Evolutionary conservation across 2,329 filamentous ascomycete species (phyloP).

Genomic region (Boeremia lycopersici): DNA sequence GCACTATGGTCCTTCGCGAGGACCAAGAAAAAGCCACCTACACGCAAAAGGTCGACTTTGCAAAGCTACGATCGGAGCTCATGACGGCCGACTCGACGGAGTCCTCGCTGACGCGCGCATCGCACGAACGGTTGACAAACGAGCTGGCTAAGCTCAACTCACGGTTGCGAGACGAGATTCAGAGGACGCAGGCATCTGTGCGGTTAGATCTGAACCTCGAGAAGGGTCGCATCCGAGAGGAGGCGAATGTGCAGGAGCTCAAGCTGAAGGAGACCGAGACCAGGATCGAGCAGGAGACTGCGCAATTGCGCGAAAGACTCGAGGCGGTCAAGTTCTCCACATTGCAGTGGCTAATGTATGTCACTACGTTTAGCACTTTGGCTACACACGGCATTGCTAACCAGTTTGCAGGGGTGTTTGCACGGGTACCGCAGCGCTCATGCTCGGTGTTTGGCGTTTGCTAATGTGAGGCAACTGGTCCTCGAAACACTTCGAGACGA

Average conservation of each 20-base stretch:
- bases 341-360: slow-evolving; percentile 96
- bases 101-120: slow-evolving; percentile 81
- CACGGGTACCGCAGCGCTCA: slow-evolving; percentile 68
- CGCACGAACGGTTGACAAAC: slow-evolving; percentile 91
- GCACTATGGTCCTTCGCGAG: slow-evolving; percentile 97
- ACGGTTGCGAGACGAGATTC: slow-evolving; percentile 89
- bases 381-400: slow-evolving; percentile 28
- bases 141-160: slow-evolving; percentile 93
- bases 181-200: slow-evolving; percentile 90
- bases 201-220: slow-evolving; percentile 92
- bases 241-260: slow-evolving; percentile 94
- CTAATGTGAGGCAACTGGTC: slow-evolving; percentile 59
- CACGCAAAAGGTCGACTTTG: slow-evolving; percentile 94
- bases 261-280: slow-evolving; percentile 99
- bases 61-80: slow-evolving; percentile 92
- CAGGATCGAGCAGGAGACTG: slow-evolving; percentile 96
- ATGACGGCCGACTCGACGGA: slow-evolving; percentile 91
- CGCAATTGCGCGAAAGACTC: slow-evolving; percentile 84
- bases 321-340: slow-evolving; percentile 99
- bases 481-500: slow-evolving; percentile 4
- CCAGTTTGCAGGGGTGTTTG: slow-evolving; percentile 61
- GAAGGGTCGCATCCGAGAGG: slow-evolving; percentile 94
- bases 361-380: slow-evolving; percentile 35
- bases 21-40: slow-evolving; percentile 81
- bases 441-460: slow-evolving; percentile 70